phyloP scores from a whole-genome alignment of 495 filamentous ascomycete genomes.

The Xanthoparmelia taractica region DNA sequence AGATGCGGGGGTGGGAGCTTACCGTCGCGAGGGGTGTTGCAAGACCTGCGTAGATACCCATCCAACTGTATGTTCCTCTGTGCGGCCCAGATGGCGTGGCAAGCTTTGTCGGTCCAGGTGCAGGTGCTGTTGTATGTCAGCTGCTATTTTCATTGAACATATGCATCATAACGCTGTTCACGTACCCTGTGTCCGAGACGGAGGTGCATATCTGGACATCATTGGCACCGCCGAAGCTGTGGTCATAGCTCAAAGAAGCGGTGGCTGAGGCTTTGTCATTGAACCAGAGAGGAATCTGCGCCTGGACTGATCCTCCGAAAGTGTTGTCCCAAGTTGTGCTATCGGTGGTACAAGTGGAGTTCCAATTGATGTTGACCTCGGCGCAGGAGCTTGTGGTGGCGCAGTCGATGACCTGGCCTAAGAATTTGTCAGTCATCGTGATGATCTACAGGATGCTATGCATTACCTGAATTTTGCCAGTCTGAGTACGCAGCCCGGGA shows the following conservation, averaged over 20 bases:
- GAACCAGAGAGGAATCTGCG: constrained; percentile 15
- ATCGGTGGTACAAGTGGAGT: constrained; percentile 11
- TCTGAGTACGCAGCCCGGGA: constrained; percentile 5
- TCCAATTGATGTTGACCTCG: constrained; percentile 8
- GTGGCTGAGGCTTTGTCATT: constrained; percentile 8
- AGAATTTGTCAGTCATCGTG: background rate
- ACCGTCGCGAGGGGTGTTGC: constrained; percentile 8
- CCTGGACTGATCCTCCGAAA: constrained; percentile 9
- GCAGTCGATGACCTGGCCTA: constrained; percentile 15
- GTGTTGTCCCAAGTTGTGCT: constrained; percentile 15
- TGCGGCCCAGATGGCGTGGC: constrained; percentile 13
- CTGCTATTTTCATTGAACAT: background rate
- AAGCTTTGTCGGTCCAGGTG: constrained; percentile 5
- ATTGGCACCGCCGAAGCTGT: constrained; percentile 11
- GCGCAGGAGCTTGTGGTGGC: constrained; percentile 8
- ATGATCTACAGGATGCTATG: background rate
- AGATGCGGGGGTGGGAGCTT: background rate
- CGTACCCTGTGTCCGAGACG: constrained; percentile 2
- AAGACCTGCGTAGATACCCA: constrained; percentile 14
- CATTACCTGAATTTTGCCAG: constrained; percentile 11
- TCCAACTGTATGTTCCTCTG: constrained; percentile 9
- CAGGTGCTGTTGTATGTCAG: constrained; percentile 11
- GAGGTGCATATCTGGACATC: constrained; percentile 13
- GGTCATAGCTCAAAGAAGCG: constrained; percentile 1
- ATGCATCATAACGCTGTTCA: background rate